Conservation (phyloP, 306 rosid species). For the Phaseolus lunatus region DNA sequence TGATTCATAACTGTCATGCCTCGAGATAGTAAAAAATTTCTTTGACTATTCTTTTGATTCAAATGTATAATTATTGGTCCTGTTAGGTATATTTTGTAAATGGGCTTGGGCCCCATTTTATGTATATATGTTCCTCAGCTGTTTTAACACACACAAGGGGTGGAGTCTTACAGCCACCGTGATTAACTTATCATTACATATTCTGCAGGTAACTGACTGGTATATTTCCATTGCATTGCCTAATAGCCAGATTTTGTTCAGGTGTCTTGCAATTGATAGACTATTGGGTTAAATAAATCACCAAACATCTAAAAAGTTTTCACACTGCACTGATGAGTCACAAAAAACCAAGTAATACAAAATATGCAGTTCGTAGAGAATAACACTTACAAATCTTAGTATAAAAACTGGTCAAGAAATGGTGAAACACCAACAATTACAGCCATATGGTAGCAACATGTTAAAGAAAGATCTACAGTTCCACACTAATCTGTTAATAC, state of each 20-base stretch:
- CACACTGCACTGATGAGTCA: background rate
- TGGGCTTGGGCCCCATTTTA: no score
- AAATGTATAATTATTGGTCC: constrained; percentile 22
- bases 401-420: background rate
- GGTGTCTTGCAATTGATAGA: background rate
- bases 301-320: constrained; percentile 6
- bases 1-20: constrained; percentile 40
- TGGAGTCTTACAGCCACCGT: constrained; percentile 22
- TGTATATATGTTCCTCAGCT: no score
- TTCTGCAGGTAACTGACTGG: background rate
- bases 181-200: background rate
- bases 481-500: constrained; percentile 8
- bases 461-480: background rate
- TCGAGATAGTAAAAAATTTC: background rate
- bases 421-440: background rate
- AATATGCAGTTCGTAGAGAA: background rate
- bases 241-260: background rate
- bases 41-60: background rate
- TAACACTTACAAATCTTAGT: background rate
- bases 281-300: constrained; percentile 10
- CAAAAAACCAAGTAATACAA: constrained; percentile 2
- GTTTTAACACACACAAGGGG: no score
- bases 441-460: constrained; percentile 4
- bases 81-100: no score
- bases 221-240: constrained; percentile 10